Evolutionary conservation across 2,329 filamentous ascomycete genomes (phyloP).

Genomic region (Arthrobotrys iridis): DNA sequence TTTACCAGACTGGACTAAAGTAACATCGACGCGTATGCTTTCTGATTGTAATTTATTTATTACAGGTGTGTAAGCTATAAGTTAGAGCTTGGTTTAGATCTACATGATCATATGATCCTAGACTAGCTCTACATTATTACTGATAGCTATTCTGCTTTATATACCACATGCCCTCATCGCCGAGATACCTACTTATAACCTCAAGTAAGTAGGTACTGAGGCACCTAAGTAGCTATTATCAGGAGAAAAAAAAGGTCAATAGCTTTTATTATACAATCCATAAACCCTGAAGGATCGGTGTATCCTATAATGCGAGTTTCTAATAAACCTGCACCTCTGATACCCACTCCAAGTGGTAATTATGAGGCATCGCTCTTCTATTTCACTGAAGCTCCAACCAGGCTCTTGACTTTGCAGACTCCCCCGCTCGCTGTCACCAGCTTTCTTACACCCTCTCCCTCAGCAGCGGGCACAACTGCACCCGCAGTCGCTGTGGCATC

Average conservation of each 20-base stretch:
- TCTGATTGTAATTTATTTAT: slow-evolving; percentile 30
- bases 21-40: not conserved
- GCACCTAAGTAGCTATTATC: no score
- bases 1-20: slow-evolving; percentile 22
- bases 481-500: slow-evolving; percentile 77
- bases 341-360: not conserved
- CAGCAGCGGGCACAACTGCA: slow-evolving; percentile 65
- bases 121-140: not conserved
- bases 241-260: not conserved
- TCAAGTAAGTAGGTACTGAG: no score
- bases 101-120: not conserved
- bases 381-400: slow-evolving; percentile 83
- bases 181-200: no score
- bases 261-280: slow-evolving; percentile 14
- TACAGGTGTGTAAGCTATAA: slow-evolving; percentile 5
- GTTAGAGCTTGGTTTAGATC: not conserved
- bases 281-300: not conserved
- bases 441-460: slow-evolving; percentile 68
- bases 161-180: no score
- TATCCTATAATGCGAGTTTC: not conserved
- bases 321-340: not conserved
- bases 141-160: not conserved
- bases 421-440: slow-evolving; percentile 81
- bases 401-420: slow-evolving; percentile 80
- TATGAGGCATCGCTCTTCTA: slow-evolving; percentile 63